Conservation (phyloP, 164 flowering plant genomes). For the Platanus orientalis region DNA sequence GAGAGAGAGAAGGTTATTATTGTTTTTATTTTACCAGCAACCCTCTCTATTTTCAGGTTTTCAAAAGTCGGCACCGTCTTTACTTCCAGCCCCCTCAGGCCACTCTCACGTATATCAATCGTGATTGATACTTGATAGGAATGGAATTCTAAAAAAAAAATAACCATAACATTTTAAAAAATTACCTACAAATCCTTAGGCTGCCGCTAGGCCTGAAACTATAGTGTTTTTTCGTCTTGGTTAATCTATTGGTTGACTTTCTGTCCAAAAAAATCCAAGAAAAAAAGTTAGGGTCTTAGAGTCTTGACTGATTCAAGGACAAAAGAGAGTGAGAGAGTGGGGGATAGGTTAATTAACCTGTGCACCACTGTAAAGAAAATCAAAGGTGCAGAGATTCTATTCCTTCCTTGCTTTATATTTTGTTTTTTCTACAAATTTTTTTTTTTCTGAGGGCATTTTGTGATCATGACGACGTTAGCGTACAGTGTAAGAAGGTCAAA, state of each 20-base stretch:
- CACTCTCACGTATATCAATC: background rate
- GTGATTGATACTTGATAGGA: constrained; percentile 20
- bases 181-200: too few species aligned
- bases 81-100: background rate
- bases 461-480: constrained; percentile 44
- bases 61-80: constrained; percentile 26
- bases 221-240: background rate
- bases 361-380: too few species aligned
- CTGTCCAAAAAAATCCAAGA: constrained; percentile 5
- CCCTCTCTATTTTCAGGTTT: background rate
- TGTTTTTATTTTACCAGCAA: too few species aligned
- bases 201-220: too few species aligned
- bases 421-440: too few species aligned
- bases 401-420: too few species aligned
- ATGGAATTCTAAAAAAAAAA: background rate
- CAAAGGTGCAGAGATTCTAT: too few species aligned
- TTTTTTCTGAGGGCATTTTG: constrained; percentile 24
- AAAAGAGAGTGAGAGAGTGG: background rate
- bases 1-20: too few species aligned
- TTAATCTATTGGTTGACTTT: constrained; percentile 13
- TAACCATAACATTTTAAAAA: too few species aligned
- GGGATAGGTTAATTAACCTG: too few species aligned
- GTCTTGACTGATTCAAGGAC: constrained; percentile 14
- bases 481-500: constrained; percentile 38
- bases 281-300: constrained; percentile 2